A percentile compares a stretch with the other conserved stretches of the same genome.
These are phyloP conservation scores for Auriculariales sp. DNA, from an alignment of 768 basidiomycete species.

Conservation along the genomic window DNA sequence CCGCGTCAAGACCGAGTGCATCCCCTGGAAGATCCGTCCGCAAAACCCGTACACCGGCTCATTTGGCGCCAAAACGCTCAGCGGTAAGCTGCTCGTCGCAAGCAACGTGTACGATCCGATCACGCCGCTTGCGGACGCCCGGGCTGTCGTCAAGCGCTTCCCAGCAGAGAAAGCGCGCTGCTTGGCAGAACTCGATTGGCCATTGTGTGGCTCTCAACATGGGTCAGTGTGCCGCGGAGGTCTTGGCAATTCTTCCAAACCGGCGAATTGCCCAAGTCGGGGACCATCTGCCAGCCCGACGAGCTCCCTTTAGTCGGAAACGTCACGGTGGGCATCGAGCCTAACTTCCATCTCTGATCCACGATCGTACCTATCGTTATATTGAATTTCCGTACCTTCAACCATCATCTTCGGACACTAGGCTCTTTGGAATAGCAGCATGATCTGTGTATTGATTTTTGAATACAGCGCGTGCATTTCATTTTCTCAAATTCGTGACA, in stretches of 20 bases:
- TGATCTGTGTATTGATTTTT: too few species aligned
- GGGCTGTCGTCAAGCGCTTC: background rate
- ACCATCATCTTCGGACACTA: too few species aligned
- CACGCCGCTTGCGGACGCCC: background rate
- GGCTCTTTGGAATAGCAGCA: too few species aligned
- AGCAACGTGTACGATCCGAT: slow-evolving; percentile 1
- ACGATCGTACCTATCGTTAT: too few species aligned
- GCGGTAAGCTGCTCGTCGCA: background rate
- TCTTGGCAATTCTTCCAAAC: background rate
- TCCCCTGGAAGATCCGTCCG: background rate
- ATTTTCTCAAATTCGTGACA: too few species aligned
- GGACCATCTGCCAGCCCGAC: slow-evolving; percentile 1
- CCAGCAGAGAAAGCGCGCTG: background rate
- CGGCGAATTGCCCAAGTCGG: slow-evolving; percentile 1
- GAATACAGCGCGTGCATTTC: too few species aligned
- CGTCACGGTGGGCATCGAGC: background rate
- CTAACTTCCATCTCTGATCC: too few species aligned
- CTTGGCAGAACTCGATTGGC: background rate
- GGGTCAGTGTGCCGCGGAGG: slow-evolving; percentile 1
- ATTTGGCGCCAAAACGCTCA: background rate
- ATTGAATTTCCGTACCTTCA: too few species aligned
- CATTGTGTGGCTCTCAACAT: background rate
- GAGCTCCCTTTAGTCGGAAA: background rate
- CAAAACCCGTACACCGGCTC: background rate
- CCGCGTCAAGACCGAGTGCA: background rate